Evolutionary conservation across 2,329 filamentous ascomycete species (phyloP).

Genomic region (Nothophoma quercina): DNA sequence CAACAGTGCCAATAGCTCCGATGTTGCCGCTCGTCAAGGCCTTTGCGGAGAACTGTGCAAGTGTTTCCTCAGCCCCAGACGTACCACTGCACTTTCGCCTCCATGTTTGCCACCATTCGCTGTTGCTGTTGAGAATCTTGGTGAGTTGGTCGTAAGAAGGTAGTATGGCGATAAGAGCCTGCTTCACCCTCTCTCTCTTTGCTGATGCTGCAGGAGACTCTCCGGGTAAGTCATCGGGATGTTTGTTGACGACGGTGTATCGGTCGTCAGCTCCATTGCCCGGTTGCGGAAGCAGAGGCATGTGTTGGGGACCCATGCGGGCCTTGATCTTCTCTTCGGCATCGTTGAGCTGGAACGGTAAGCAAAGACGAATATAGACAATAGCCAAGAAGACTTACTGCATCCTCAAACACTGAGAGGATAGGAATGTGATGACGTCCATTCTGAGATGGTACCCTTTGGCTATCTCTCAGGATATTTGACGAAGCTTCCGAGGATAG

Average conservation of each 20-base stretch:
- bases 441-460: constrained; percentile 31
- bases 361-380: constrained; percentile 14
- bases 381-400: constrained; percentile 34
- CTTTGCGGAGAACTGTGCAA: constrained; percentile 52
- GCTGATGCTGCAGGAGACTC: constrained; percentile 30
- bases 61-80: constrained; percentile 46
- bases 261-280: constrained; percentile 24
- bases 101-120: constrained; percentile 54
- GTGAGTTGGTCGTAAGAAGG: constrained; percentile 46
- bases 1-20: constrained; percentile 48
- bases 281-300: constrained; percentile 26
- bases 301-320: constrained; percentile 29
- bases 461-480: constrained; percentile 29
- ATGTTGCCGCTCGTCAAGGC: constrained; percentile 54
- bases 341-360: constrained; percentile 43
- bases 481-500: constrained; percentile 43
- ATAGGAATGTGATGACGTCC: constrained; percentile 48
- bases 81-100: constrained; percentile 54
- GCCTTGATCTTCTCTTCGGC: constrained; percentile 43
- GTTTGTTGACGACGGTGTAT: constrained; percentile 42
- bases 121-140: constrained; percentile 45
- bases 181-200: constrained; percentile 47
- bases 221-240: constrained; percentile 37
- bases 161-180: constrained; percentile 45
- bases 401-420: constrained; percentile 50